Base-by-base conservation (phyloP, 2,329 filamentous ascomycete genomes). In the Penicillium corylophilum region DNA sequence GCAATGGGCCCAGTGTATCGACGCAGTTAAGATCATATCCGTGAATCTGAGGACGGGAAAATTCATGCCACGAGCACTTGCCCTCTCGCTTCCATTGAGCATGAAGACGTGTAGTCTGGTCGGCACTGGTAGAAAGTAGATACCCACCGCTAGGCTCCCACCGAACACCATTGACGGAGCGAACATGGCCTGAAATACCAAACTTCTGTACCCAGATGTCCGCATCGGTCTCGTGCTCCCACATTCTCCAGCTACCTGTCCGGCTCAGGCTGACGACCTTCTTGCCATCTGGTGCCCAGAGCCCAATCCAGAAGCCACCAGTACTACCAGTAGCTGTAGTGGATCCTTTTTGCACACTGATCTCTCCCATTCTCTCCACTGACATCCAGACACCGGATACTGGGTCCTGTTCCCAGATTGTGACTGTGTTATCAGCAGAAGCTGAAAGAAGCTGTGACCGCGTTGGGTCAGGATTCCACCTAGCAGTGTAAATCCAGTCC, bases 1-100 rank as follows among this genome's bases (percentile, higher is more conserved):
- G 87, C 7, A 83, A 80, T 7, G 82, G 72, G 7, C 84, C 85
- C 5, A 96, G 78, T 0, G 85, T 82, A 65, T 91, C 88, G 57
- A 97, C 86, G 70, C 94, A 97, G 76, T 97, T 99, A 48, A 99
- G 81, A 70, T 99, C 93, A 70, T 99, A 99, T 33, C 94, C 94
- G 69, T 99, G 94, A 59, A 99, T 99, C 70, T 99, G 94, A 4
- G 94, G 94, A 44, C 94, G 81, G 1, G 92, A 88, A 77, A 97
- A 91, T 71, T 99, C 94, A 71, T 97, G 93, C 94, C 94, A 99
- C 10, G 90, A 90, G 36, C 62, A 64, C 43, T 57, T 44, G 3
- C 66, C 63, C 2, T 70, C 71, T 26, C 78, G 77, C 54, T 80
- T 81, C 94, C 93, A 97, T 64, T 85, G 77, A 1, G 90, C 87